phyloP scores from a whole-genome alignment of 1,284 basidiomycete species.

The Apiotrichum laibachii region DNA sequence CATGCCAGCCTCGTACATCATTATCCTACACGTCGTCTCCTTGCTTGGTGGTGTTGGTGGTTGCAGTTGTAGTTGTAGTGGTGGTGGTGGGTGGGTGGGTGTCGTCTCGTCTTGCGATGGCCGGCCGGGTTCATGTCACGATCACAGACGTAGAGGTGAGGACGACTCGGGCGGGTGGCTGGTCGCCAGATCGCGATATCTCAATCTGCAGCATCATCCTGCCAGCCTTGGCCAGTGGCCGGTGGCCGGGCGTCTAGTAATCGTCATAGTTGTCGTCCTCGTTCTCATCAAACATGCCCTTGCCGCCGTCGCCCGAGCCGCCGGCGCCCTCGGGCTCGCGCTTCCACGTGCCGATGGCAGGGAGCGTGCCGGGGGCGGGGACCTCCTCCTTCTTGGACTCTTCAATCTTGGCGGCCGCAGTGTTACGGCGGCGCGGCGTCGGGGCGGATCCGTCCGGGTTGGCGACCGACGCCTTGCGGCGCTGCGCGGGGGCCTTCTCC shows the following conservation, averaged over 20 bases:
- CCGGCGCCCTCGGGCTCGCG: slow-evolving; percentile 56
- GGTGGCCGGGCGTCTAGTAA: slow-evolving; percentile 24
- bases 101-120: too few relatives aligned
- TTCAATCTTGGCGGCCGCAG: slow-evolving; percentile 1
- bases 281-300: slow-evolving; percentile 47
- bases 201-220: too few relatives aligned
- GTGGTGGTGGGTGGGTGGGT: too few relatives aligned
- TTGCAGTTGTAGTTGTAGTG: too few relatives aligned
- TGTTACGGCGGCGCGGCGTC: slow-evolving; percentile 5
- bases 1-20: too few relatives aligned
- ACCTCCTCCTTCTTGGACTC: slow-evolving; percentile 24
- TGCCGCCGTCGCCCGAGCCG: slow-evolving; percentile 43
- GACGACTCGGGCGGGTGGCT: too few relatives aligned
- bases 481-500: slow-evolving; percentile 14
- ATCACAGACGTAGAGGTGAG: too few relatives aligned
- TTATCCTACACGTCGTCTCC: too few relatives aligned
- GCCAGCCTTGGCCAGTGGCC: too few relatives aligned
- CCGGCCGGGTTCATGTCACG: too few relatives aligned
- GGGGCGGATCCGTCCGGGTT: background rate
- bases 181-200: too few relatives aligned
- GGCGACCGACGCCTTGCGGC: slow-evolving; percentile 13
- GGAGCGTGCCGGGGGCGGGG: slow-evolving; percentile 23
- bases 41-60: too few relatives aligned
- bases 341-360: slow-evolving; percentile 53
- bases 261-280: slow-evolving; percentile 47